Evolutionary conservation across 1,284 basidiomycete species (phyloP).

Genomic region (Pseudozyma pruni): DNA sequence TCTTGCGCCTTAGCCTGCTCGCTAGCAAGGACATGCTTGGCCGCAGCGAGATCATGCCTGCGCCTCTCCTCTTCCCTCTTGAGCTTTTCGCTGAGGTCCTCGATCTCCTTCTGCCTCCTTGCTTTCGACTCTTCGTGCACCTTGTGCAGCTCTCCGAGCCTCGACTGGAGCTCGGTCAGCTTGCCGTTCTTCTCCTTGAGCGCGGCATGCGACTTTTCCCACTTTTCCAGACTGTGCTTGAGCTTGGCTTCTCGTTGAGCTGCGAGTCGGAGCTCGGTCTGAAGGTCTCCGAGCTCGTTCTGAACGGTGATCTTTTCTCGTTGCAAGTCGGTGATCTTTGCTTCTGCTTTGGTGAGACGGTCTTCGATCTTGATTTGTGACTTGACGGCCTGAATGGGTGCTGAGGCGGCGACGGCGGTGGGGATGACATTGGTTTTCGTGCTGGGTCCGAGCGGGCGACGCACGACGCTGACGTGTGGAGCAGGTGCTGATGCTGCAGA

Average conservation of each 20-base stretch:
- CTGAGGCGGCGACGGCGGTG: conserved; percentile 3
- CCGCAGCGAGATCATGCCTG: conserved; percentile 21
- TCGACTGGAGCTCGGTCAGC: conserved; percentile 19
- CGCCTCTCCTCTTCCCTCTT: conserved; percentile 21
- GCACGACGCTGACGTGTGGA: conserved; percentile 25
- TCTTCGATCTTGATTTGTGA: conserved; percentile 40
- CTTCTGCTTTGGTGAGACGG: conserved; percentile 25
- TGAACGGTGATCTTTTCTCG: conserved; percentile 24
- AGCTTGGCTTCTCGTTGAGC: conserved; percentile 49
- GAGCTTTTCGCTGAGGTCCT: conserved; percentile 23
- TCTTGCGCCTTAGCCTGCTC: conserved; percentile 19
- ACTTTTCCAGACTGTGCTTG: conserved; percentile 34
- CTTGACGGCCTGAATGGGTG: conserved; percentile 12
- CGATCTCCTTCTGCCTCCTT: conserved; percentile 41
- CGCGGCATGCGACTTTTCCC: conserved; percentile 39
- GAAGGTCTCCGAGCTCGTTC: conserved; percentile 42
- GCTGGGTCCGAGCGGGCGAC: conserved; percentile 35
- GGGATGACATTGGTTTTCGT: conserved; percentile 28
- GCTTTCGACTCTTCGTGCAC: conserved; percentile 47
- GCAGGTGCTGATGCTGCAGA: background rate
- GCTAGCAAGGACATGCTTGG: conserved; percentile 2
- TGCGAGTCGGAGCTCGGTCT: conserved; percentile 43
- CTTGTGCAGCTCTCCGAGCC: conserved; percentile 38
- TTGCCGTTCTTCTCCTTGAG: conserved; percentile 45
- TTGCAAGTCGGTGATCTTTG: conserved; percentile 32